Evolutionary conservation across 164 flowering plant species (phyloP), one percentile per base, ranked within the genome.

Genomic region (Berberis vulgaris): DNA sequence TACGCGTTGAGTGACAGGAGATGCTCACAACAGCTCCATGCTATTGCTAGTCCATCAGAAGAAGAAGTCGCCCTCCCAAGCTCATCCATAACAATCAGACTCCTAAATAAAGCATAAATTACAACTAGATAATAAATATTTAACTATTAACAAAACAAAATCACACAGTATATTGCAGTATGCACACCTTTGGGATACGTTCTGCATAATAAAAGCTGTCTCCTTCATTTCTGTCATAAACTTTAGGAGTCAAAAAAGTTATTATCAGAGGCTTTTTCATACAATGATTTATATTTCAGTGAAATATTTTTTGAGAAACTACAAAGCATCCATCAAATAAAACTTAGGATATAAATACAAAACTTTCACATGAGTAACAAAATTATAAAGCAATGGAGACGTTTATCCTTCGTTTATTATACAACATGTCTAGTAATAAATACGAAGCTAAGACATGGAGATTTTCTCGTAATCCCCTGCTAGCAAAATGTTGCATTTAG

Each of bases 191-290:
- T 74, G 71, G 50, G 99, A 77, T 68, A 84, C 82, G 80, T 89
- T 95, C 73, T 95, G 99, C 96, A 95, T 81, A 64, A 91, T 64
- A 76, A 89, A 95, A 71, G 97, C 96, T 43, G 97, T 91, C 81
- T 95, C 99, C 77, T 81, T 89, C 99, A 95, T 95, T 84, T 95
- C 99, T 63, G 96, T 95, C 99, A 95, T 89, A 73, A 95, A 91
- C 97, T 93, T 87, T 59, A 71, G n/a, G 62, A 74, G 50, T 39
- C 41, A 54, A 44, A 43, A 11, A 8, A 38, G 4, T 10, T 7
- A 52, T 52, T 4, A 0, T 52, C 46, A 42, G 45, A 39, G 8
- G 45, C 54, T 47, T 43, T 26, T 60, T 26, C 54, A 52, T 10
- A 4, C 13, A 26, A 2, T 1, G 8, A 52, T 4, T 12, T 7